These are phyloP conservation scores for Metarhizium rileyi DNA, from an alignment of 2,329 filamentous ascomycete species.

Conservation along the genomic window DNA sequence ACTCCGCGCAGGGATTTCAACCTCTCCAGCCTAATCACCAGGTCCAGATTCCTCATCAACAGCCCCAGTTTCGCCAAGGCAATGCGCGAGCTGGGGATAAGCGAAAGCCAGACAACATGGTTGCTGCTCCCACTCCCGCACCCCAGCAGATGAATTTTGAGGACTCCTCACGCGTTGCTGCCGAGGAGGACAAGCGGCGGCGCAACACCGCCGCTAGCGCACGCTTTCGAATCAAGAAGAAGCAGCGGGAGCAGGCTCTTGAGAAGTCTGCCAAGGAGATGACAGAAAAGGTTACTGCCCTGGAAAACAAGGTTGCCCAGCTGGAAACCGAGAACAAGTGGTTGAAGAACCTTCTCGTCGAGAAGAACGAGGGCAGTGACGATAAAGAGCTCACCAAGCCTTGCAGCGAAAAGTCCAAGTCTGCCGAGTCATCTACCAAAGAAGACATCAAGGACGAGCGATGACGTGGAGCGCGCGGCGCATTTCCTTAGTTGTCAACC, in stretches of 20 bases:
- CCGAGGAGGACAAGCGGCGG: constrained; percentile 83
- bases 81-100: constrained; percentile 30
- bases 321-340: constrained; percentile 79
- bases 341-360: constrained; percentile 70
- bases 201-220: constrained; percentile 84
- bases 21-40: constrained; percentile 42
- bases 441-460: constrained; percentile 13
- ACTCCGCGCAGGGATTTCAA: constrained; percentile 31
- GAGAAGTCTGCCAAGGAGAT: constrained; percentile 77
- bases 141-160: constrained; percentile 49
- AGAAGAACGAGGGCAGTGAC: constrained; percentile 62
- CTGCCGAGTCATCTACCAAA: constrained; percentile 14
- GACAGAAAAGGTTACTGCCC: constrained; percentile 62
- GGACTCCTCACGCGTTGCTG: constrained; percentile 61
- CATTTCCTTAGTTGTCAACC: background rate
- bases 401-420: constrained; percentile 21
- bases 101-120: constrained; percentile 34
- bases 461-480: constrained; percentile 7
- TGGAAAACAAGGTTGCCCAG: constrained; percentile 65
- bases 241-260: constrained; percentile 81
- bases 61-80: constrained; percentile 21
- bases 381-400: constrained; percentile 41
- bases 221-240: constrained; percentile 91
- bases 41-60: constrained; percentile 28
- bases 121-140: constrained; percentile 8